Evolutionary conservation across 148 eudicot species (phyloP).

Genomic region (Mesembryanthemum crystallinum): DNA sequence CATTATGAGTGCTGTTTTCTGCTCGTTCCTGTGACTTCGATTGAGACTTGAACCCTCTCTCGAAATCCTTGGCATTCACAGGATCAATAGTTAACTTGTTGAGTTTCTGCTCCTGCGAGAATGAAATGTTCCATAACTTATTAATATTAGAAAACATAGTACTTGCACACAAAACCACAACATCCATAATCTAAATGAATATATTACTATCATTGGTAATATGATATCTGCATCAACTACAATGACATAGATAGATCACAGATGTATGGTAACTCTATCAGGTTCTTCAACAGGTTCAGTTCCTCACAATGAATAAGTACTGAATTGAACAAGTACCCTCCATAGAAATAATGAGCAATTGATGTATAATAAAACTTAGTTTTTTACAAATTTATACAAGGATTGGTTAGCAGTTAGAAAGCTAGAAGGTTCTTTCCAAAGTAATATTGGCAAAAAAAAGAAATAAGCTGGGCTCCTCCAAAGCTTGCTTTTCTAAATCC

Average conservation of each 20-base stretch:
- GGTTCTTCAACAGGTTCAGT: background rate
- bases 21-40: constrained; percentile 43
- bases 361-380: no score
- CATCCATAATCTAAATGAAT: background rate
- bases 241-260: background rate
- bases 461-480: no score
- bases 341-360: no score
- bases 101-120: constrained; percentile 69
- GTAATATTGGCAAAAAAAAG: no score
- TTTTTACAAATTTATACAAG: no score
- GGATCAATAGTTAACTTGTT: constrained; percentile 72
- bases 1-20: constrained; percentile 39
- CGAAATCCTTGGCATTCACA: constrained; percentile 68
- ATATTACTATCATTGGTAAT: background rate
- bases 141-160: background rate
- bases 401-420: no score
- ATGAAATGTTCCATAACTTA: background rate
- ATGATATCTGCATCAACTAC: background rate
- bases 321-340: no score
- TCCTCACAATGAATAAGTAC: background rate
- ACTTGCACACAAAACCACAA: background rate
- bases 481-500: no score
- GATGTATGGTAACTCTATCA: background rate
- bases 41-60: constrained; percentile 68
- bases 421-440: no score